Base-by-base conservation (phyloP, 495 filamentous ascomycete genomes). In the Massariosphaeria phaeospora region DNA sequence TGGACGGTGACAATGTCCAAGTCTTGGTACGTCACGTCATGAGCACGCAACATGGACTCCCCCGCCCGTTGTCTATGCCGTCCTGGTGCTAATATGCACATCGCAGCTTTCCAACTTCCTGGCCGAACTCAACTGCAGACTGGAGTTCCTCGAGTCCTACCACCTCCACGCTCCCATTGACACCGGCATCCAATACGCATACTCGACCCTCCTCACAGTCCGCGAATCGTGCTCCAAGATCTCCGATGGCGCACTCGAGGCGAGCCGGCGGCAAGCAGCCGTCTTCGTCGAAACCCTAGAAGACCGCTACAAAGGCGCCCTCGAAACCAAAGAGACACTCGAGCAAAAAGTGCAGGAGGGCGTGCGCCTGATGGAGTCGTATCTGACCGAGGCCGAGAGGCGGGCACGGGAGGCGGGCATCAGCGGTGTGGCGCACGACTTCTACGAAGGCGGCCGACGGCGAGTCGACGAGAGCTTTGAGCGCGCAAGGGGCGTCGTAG, bases 261-360 rank as follows among this genome's bases (percentile, higher is more conserved):
- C 88, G 38, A 90, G 93, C 23, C 83, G 84, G 48, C 82, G 86
- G 57, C 79, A 88, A 40, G 87, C 95, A 33, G 84, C 85, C 59
- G 81, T 96, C 38, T 80, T 97, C 68, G 89, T 99, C 15, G 93
- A 97, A 52, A 95, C 89, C 1, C 75, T 99, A n/a, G 93, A 99
- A 66, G 80, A 78, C 11, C 77, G 87, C 55, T 98, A 97, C 70
- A 85, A 91, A 26, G 87, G 91, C 53, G 91, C 83, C n/a, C 69
- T 99, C 48, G 83, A 79, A 6, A 87, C 84, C 9, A 90, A 89
- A 55, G 90, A 85, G 52, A 89, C 93, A 3, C 69, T 97, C 66
- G 88, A 91, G 59, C 88, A 94, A 60, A 96, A 96, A 69, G 89
- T 90, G 3, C 83, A 87, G 54, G 83, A 87, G 17, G 88, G 89